Evolutionary conservation across 2,329 filamentous ascomycete species (phyloP), one percentile per base, ranked within the genome.

Genomic region (Calonectria ilicicola): DNA sequence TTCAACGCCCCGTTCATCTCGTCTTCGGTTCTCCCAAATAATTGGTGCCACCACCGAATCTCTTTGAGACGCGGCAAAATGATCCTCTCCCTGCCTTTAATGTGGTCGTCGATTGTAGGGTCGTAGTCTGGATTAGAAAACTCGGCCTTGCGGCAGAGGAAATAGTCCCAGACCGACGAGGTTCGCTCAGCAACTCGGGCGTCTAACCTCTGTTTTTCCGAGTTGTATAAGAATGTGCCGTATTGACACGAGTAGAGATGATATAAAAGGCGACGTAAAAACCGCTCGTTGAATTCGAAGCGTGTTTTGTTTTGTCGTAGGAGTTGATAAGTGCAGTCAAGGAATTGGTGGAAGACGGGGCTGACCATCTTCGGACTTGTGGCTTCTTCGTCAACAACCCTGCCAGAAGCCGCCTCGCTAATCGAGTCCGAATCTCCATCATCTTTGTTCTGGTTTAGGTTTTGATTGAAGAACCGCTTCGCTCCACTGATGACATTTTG

Each of bases 181-280:
- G 95, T 98, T 67, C 91, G 89, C 78, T 95, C 92, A 46, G 88
- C 86, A 1, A 94, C 92, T 32, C 87, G 89, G 26, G 91, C 89
- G 51, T 97, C 93, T 19, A 91, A 86, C 4, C 97, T 92, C 79
- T 98, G 94, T 80, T 95, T 97, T 83, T 99, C 97, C 69, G 92
- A 97, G 85, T 99, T 98, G 84, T 94, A 98, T 6, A 99, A 88
- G 82, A 99, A 99, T 0, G 96, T 98, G 56, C 97, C 97, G 75
- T 98, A 99, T 82, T 99, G 97, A 77, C 96, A 98, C 0, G 96
- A 96, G 81, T 98, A 96, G 1, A 98, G 89, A 82, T 99, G 97
- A 81, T 98, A 99, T 2, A 98, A 88, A 3, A 99, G 87, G 23
- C 97, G 92, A 29, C 95, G 91, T 8, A 99, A 86, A 83, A 99